Evolutionary conservation across 805 yeast genomes (phyloP).

Genomic region (Sungouiella thailandica): DNA sequence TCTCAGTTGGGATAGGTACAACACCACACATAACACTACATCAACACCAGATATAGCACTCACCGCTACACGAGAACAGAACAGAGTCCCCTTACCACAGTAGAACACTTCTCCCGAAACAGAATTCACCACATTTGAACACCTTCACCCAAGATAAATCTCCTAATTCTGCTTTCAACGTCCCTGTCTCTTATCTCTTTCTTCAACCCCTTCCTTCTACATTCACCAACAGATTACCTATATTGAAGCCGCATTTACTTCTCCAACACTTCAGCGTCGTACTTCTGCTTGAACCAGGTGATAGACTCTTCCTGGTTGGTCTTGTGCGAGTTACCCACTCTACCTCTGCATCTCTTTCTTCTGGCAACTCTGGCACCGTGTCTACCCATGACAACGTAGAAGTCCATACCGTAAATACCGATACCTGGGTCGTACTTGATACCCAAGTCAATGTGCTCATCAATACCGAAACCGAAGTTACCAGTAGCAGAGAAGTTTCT

Average conservation of each 20-base stretch:
- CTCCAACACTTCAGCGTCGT: conserved; percentile 96
- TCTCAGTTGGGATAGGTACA: too few species aligned
- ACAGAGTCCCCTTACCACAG: too few species aligned
- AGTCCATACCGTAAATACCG: conserved; percentile 99
- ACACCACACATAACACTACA: too few species aligned
- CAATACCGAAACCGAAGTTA: conserved; percentile 99
- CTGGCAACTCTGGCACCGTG: conserved; percentile 98
- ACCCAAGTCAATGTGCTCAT: conserved; percentile 99
- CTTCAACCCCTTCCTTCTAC: too few species aligned
- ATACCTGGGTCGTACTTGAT: conserved; percentile 99
- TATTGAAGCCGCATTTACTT: conserved; percentile 41
- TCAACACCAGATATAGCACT: too few species aligned
- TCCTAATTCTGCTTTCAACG: too few species aligned
- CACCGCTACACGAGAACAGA: too few species aligned
- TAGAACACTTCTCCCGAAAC: too few species aligned
- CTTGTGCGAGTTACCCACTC: conserved; percentile 89
- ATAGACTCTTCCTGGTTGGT: conserved; percentile 91
- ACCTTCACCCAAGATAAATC: too few species aligned
- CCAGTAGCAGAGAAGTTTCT: conserved; percentile 98
- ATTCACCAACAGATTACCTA: not conserved
- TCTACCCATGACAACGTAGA: conserved; percentile 99
- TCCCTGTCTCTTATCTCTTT: too few species aligned
- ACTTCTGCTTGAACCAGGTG: conserved; percentile 98
- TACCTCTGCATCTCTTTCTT: conserved; percentile 91
- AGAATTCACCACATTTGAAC: too few species aligned